A percentile compares a stretch with the other conserved stretches of the same genome.
Conservation (phyloP, 177 flowering plant genomes). For the Vitis hybrid region DNA sequence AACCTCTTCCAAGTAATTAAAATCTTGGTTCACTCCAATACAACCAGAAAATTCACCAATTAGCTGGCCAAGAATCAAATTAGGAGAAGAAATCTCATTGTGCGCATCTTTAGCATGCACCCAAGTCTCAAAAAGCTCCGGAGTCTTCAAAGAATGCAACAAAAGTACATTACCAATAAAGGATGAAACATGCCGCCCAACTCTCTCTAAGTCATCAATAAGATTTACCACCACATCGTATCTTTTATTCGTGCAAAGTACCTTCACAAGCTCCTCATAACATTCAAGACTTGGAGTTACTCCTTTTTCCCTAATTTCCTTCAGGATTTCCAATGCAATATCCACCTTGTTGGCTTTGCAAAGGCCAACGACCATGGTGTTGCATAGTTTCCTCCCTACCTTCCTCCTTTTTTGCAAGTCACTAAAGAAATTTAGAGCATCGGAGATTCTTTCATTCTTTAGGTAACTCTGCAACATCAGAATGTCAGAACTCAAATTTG, state of each 20-base stretch:
- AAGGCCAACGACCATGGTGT: constrained; percentile 58
- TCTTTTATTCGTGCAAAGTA: constrained; percentile 28
- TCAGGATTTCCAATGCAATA: constrained; percentile 36
- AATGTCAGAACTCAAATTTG: constrained; percentile 43
- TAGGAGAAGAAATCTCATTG: constrained; percentile 19
- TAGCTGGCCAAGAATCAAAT: constrained; percentile 44
- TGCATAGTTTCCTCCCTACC: constrained; percentile 35
- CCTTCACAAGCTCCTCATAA: constrained; percentile 61
- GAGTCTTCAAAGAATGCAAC: constrained; percentile 38
- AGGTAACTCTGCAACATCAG: constrained; percentile 58
- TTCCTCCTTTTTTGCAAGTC: constrained; percentile 27
- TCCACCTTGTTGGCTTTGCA: constrained; percentile 43
- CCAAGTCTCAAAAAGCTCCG: constrained; percentile 51
- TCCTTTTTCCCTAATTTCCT: constrained; percentile 33
- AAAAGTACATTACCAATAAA: constrained; percentile 67
- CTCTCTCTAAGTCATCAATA: constrained; percentile 43
- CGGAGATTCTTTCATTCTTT: constrained; percentile 41
- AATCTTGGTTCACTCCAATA: constrained; percentile 11
- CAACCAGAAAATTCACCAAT: constrained; percentile 54
- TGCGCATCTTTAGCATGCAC: constrained; percentile 18
- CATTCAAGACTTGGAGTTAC: constrained; percentile 49
- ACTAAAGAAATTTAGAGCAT: constrained; percentile 53
- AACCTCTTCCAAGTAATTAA: constrained; percentile 49
- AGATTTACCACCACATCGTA: constrained; percentile 45
- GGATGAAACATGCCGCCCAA: constrained; percentile 50